Evolutionary conservation across 208 protist genomes (phyloP), one percentile per base, ranked within the genome.

Genomic region (Angomonas ambiguus): DNA sequence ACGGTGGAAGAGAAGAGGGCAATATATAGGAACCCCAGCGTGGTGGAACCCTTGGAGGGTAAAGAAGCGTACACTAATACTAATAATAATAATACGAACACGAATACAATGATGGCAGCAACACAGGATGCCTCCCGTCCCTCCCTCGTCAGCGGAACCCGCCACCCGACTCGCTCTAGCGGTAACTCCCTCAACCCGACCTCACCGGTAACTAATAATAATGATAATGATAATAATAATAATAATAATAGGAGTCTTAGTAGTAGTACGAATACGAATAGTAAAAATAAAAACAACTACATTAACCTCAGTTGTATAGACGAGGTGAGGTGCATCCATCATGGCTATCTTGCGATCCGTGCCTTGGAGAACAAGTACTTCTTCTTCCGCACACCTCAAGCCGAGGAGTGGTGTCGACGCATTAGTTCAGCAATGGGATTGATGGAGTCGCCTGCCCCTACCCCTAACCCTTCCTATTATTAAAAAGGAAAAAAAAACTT

Each of bases 321-420:
- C 32, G 49, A 72, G 24, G 35, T 82, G n/a, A 33, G 65, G 53
- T 13, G 28, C 20, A 51, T 76, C n/a, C 59, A 48, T 8, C 35
- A 28, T 6, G 49, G 27, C 22, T 55, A 57, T 16, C 60, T 82
- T 18, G 68, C 77, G 48, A n/a, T 82, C 49, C 69, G 71, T 49
- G 20, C 72, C 13, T 18, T 13, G 5, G 60, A 65, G 20, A 48
- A 33, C 38, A 51, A 75, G 32, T 72, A 67, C 60, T 10, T 68
- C 10, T 78, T 72, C 34, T 76, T 76, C 51, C 62, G 57, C 5
- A 82, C 77, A 0, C 62, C 65, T 32, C 51, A 77, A 22, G 68
- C 72, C 1, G 42, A 30, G 0, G 4, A 65, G 51, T 82, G 77
- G 77, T 51, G 67, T 27, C 27, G 53, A 35, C 35, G n/a, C 1